Base-by-base conservation (phyloP, 192 early-diverging fungal genomes). In the Dimargaris verticillata region DNA sequence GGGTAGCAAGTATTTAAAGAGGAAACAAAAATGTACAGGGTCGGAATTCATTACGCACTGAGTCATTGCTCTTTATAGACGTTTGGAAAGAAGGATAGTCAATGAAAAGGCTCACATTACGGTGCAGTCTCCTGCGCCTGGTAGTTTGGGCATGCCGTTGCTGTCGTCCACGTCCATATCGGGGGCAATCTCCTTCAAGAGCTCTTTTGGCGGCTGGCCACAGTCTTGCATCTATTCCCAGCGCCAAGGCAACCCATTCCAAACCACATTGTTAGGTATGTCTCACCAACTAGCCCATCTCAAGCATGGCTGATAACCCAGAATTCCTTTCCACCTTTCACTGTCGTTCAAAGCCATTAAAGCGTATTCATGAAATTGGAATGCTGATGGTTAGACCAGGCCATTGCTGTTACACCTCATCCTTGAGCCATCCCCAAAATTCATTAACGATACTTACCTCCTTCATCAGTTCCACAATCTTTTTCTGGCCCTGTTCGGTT, bases 391-490 rank as follows among this genome's bases (percentile, higher is more conserved):
- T n/a, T 38, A 2, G 33, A 2, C 7, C 33, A 38, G 33, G 33
- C 33, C 33, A 5, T 38, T 38, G 33, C 33, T 38, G 33, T 38
- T 7, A 7, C 7, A 38, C 33, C 33, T 38, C 2, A 7, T 38
- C 33, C 33, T 38, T 5, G 33, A 38, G 7, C 33, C 33, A 5
- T 2, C 7, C 7, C 7, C 33, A 38, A 2, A 38, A 2, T 2
- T 38, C 33, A 38, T 38, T 38, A 7, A 38, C 2, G 45, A 49
- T 15, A 66, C 63, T 63, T 74, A 91, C 87, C 67, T 92, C 72
- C 72, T 91, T 84, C 95, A 99, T 95, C 59, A 99, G 78, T 52
- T 91, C 87, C n/a, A 85, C 78, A 48, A 97, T 81, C 61, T 86
- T 86, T 47, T 65, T 71, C 49, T 85, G 77, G 44, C 84, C 73